Evolutionary conservation across 73 alveolate genomes (phyloP).

Genomic region (Blepharisma japonicum): DNA sequence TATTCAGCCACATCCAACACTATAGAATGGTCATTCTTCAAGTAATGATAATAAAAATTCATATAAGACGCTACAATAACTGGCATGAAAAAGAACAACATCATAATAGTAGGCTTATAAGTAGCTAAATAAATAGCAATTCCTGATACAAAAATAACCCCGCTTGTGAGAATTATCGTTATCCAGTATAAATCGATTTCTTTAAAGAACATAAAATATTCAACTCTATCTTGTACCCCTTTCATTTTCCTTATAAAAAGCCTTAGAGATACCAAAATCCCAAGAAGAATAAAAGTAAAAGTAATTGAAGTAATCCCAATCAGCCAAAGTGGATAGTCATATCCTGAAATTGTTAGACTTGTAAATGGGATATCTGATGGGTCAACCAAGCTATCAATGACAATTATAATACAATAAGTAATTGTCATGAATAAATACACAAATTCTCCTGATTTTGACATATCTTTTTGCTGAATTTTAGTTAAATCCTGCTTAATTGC

Average conservation of each 20-base stretch:
- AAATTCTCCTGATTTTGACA: slow-evolving; percentile 46
- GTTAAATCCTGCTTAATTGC: slow-evolving; percentile 31
- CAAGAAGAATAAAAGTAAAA: slow-evolving; percentile 27
- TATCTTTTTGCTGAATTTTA: slow-evolving; percentile 16
- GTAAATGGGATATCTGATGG: slow-evolving; percentile 46
- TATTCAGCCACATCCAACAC: slow-evolving; percentile 37
- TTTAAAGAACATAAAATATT: slow-evolving; percentile 34
- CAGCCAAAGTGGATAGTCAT: slow-evolving; percentile 33
- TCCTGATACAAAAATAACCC: slow-evolving; percentile 30
- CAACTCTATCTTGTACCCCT: slow-evolving; percentile 41
- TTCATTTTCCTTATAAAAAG: slow-evolving; percentile 45
- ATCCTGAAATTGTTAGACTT: slow-evolving; percentile 17
- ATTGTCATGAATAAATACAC: slow-evolving; percentile 30
- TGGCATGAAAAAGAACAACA: slow-evolving; percentile 42
- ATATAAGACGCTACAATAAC: slow-evolving; percentile 21
- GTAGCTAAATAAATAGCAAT: slow-evolving; percentile 40
- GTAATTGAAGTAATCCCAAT: slow-evolving; percentile 40
- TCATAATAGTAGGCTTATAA: neutral
- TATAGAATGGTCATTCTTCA: slow-evolving; percentile 46
- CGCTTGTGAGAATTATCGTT: slow-evolving; percentile 19
- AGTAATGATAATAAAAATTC: slow-evolving; percentile 44
- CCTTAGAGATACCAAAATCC: slow-evolving; percentile 33
- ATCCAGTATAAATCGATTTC: slow-evolving; percentile 50
- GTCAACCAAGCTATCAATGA: slow-evolving; percentile 27
- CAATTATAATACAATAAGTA: slow-evolving; percentile 35